These are phyloP conservation scores for Pyronema omphalodes DNA, from an alignment of 495 filamentous ascomycete genomes.

Conservation along the genomic window DNA sequence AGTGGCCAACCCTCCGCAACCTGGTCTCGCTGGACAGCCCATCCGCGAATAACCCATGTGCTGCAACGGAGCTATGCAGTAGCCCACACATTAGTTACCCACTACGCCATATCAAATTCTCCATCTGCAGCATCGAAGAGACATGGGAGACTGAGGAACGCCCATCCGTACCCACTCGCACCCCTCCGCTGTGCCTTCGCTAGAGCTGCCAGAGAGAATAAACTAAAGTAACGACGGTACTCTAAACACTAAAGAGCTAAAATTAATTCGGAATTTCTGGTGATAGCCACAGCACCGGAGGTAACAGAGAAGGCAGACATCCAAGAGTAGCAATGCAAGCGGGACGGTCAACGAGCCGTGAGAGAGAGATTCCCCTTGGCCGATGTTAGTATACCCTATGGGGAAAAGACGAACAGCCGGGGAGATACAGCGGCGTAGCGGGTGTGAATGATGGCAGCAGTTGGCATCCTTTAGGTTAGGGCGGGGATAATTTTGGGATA, in stretches of 20 bases:
- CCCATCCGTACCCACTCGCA: not conserved
- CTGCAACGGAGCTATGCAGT: not conserved
- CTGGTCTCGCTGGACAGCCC: not conserved
- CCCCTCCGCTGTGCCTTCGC: not conserved
- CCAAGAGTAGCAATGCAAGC: not conserved
- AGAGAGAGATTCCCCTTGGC: not conserved
- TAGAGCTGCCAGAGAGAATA: no score
- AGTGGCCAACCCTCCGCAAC: not conserved
- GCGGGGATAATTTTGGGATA: no score
- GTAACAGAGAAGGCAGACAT: not conserved
- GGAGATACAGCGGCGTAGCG: no score
- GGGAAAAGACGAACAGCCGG: no score
- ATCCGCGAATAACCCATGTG: not conserved
- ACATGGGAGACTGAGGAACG: not conserved
- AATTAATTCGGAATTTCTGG: no score
- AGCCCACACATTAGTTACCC: not conserved
- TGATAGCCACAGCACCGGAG: no score
- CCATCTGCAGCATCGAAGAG: not conserved
- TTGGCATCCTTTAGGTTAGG: no score
- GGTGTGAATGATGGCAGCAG: no score
- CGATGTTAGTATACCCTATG: no score
- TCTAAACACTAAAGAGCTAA: no score
- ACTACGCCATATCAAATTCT: not conserved
- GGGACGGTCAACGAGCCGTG: not conserved
- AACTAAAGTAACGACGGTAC: no score